A percentile compares a stretch with the other conserved stretches of the same genome.
Evolutionary conservation across 116 monocot species (phyloP).

Genomic region (Zostera marina): DNA sequence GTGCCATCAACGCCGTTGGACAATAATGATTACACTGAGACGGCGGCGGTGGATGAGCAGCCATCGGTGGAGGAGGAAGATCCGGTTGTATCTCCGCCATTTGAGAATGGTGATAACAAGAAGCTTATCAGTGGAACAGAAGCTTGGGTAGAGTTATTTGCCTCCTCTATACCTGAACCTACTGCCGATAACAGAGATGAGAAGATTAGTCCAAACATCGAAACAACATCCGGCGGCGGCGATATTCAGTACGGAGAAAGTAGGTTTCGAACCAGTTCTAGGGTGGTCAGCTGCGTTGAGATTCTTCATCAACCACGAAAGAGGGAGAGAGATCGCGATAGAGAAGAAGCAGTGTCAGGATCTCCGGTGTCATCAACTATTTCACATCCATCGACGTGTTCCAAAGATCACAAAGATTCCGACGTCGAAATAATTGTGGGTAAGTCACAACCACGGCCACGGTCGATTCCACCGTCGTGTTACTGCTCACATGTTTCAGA

Average conservation of each 20-base stretch:
- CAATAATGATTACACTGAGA: background rate
- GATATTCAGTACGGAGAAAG: background rate
- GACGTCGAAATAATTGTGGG: slow-evolving; percentile 6
- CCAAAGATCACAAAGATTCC: slow-evolving; percentile 7
- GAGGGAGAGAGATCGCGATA: slow-evolving; percentile 20
- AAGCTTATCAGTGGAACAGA: slow-evolving; percentile 5
- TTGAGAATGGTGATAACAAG: slow-evolving; percentile 4
- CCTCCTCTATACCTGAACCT: slow-evolving; percentile 7
- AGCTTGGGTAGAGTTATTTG: slow-evolving; percentile 7
- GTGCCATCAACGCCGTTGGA: background rate
- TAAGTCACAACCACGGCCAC: background rate
- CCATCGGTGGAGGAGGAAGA: no score
- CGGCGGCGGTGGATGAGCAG: no score
- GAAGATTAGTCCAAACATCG: background rate
- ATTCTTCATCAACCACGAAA: slow-evolving; percentile 11
- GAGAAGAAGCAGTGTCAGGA: no score
- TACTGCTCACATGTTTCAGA: no score
- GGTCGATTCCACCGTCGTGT: background rate
- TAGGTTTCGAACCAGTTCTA: slow-evolving; percentile 15
- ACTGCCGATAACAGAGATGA: background rate
- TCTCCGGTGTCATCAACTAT: slow-evolving; percentile 42
- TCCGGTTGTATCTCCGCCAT: background rate
- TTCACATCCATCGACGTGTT: slow-evolving; percentile 15
- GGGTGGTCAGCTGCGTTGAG: slow-evolving; percentile 6
- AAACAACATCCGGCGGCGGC: background rate